A percentile compares a stretch with the other conserved stretches of the same genome.
These are phyloP conservation scores for Puccinia novopanici DNA, from an alignment of 1,284 basidiomycete genomes.

Conservation along the genomic window DNA sequence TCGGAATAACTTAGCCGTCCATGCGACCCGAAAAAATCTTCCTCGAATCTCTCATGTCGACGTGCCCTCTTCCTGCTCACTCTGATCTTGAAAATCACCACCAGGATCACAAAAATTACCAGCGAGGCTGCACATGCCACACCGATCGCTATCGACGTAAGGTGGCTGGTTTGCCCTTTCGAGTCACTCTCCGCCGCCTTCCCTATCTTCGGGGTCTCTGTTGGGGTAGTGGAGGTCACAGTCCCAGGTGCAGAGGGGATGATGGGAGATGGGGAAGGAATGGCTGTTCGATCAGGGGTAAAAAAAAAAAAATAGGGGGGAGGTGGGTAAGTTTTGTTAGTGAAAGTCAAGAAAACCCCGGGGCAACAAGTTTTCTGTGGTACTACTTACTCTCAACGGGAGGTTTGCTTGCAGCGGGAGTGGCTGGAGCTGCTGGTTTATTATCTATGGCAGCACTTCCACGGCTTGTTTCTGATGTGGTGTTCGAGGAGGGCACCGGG, in stretches of 20 bases:
- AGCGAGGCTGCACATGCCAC: conserved; percentile 14
- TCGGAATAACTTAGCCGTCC: conserved; percentile 16
- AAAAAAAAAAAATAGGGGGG: neutral
- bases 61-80: conserved; percentile 21
- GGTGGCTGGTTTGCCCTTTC: neutral
- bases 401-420: neutral
- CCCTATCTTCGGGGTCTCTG: conserved; percentile 4
- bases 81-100: conserved; percentile 37
- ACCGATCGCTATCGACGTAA: conserved; percentile 23
- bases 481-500: neutral
- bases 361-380: neutral
- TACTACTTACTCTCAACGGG: neutral
- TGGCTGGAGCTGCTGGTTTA: neutral
- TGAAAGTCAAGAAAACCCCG: neutral
- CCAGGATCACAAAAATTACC: conserved; percentile 16
- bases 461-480: neutral
- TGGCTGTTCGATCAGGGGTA: neutral
- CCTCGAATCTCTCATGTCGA: neutral
- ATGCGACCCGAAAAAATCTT: conserved; percentile 18
- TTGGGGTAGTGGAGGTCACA: neutral
- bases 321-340: neutral
- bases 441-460: neutral
- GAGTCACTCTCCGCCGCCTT: neutral
- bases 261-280: neutral
- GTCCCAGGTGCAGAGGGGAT: neutral